Conservation (phyloP, 306 rosid genomes). For the Quercus mongolica region DNA sequence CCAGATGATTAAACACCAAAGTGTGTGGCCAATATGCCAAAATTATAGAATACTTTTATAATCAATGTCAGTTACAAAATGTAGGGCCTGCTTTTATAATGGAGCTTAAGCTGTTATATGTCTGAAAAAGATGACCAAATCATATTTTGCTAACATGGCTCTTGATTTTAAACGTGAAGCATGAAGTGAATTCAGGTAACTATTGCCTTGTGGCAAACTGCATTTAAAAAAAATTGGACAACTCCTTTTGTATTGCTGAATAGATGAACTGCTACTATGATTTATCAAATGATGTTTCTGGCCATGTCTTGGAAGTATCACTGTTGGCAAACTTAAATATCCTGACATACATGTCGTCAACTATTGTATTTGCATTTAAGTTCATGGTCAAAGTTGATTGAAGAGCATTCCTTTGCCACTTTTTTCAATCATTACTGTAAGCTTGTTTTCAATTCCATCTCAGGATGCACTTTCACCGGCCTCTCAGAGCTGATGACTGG, state of each 20-base stretch:
- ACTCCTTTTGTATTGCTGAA: neutral
- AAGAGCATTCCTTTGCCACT: neutral
- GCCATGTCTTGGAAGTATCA: neutral
- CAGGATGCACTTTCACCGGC: constrained; percentile 95
- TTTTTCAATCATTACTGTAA: neutral
- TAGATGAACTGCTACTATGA: neutral
- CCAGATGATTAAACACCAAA: neutral
- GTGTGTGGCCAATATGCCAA: neutral
- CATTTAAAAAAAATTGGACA: neutral
- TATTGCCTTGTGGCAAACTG: neutral
- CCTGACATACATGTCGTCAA: neutral
- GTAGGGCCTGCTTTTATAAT: neutral
- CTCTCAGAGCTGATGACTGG: constrained; percentile 92
- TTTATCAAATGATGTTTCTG: neutral
- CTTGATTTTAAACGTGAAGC: neutral
- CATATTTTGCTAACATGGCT: neutral
- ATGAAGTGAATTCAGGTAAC: neutral
- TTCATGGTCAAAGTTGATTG: neutral
- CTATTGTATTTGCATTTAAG: neutral
- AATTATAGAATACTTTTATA: neutral
- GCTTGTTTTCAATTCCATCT: constrained; percentile 14
- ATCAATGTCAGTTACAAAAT: neutral
- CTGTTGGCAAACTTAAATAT: neutral
- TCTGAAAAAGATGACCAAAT: neutral
- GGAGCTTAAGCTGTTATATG: neutral